phyloP scores from a whole-genome alignment of 768 basidiomycete species.

The Dacryopinax primogenitus region DNA sequence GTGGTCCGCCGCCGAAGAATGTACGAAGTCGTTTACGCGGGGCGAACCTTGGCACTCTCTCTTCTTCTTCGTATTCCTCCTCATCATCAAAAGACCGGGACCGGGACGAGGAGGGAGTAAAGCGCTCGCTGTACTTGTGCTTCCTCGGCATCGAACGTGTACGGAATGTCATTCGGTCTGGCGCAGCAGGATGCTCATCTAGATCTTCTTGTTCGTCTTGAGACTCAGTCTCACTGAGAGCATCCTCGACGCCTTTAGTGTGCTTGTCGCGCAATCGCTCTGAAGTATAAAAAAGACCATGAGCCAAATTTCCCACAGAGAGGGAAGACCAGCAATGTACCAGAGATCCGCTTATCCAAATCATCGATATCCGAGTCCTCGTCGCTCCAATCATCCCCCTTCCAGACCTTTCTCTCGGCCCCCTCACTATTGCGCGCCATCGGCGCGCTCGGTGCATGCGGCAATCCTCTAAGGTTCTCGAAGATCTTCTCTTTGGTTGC shows the following conservation, averaged over 20 bases:
- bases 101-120: neutral
- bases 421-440: slow-evolving; percentile 75
- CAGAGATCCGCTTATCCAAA: slow-evolving; percentile 28
- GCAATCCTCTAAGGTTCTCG: slow-evolving; percentile 44
- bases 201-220: neutral
- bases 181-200: neutral
- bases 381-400: slow-evolving; percentile 25
- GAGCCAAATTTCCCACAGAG: neutral
- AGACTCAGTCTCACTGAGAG: neutral
- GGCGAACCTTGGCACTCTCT: neutral
- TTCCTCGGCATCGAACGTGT: neutral
- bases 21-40: neutral
- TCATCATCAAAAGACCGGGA: neutral
- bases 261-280: neutral
- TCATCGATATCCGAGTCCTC: slow-evolving; percentile 26
- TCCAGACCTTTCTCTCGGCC: slow-evolving; percentile 20
- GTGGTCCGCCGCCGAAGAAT: neutral
- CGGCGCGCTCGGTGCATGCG: slow-evolving; percentile 69
- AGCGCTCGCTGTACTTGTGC: neutral
- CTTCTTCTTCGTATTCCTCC: neutral
- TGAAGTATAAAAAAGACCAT: neutral
- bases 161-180: neutral
- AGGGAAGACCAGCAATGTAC: slow-evolving; percentile 19
- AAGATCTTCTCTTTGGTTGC: slow-evolving; percentile 48
- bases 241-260: neutral